Percentiles rank a stretch among this genome's conserved stretches.
phyloP scores from a whole-genome alignment of 202 grass and related monocot genomes.

The Hordeum pubiflorum region DNA sequence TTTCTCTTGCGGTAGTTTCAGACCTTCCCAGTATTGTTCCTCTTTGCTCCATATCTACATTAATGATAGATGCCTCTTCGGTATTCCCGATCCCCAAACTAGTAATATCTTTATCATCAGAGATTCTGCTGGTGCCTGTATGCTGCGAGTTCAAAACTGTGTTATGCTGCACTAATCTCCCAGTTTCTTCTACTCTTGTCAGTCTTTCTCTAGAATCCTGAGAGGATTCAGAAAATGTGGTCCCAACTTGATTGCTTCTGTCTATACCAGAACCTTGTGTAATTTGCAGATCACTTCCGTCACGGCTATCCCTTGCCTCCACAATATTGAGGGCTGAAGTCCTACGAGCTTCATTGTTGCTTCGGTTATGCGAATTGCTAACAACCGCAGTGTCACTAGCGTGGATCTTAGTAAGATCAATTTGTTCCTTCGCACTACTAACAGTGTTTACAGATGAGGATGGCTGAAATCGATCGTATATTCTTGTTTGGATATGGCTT shows the following conservation, averaged over 20 bases:
- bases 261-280: slow-evolving; percentile 17
- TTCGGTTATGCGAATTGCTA: slow-evolving; percentile 33
- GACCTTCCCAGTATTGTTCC: background rate
- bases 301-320: slow-evolving; percentile 9
- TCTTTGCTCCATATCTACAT: slow-evolving; percentile 5
- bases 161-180: slow-evolving; percentile 4
- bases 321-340: slow-evolving; percentile 27
- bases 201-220: slow-evolving; percentile 16
- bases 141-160: slow-evolving; percentile 32
- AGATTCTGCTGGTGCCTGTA: slow-evolving; percentile 7
- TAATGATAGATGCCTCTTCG: slow-evolving; percentile 22
- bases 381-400: slow-evolving; percentile 16
- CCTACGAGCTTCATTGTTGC: slow-evolving; percentile 15
- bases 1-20: slow-evolving; percentile 31
- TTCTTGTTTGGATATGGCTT: background rate
- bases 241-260: slow-evolving; percentile 15
- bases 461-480: slow-evolving; percentile 1
- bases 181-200: slow-evolving; percentile 20
- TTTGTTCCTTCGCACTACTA: slow-evolving; percentile 18
- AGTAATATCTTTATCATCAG: slow-evolving; percentile 30
- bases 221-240: slow-evolving; percentile 26
- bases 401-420: slow-evolving; percentile 18
- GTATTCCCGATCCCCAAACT: slow-evolving; percentile 11
- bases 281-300: slow-evolving; percentile 20
- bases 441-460: slow-evolving; percentile 23